Conservation (phyloP, 2,329 filamentous ascomycete genomes). For the Tolypocladium tundrense region DNA sequence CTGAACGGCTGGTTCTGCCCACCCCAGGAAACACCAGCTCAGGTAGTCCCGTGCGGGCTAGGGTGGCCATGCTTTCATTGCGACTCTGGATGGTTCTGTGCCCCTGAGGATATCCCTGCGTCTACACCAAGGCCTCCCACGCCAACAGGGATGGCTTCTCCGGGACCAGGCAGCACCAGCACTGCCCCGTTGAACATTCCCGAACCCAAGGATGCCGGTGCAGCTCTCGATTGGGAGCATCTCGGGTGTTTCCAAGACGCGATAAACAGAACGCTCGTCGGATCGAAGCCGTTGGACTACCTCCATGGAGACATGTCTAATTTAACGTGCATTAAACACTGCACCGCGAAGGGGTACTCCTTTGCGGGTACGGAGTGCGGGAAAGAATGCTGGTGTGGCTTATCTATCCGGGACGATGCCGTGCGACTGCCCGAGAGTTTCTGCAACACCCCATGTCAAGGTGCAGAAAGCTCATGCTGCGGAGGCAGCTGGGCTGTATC, state of each 20-base stretch:
- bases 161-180: not conserved
- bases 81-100: conserved; percentile 17
- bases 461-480: conserved; percentile 7
- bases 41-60: conserved; percentile 15
- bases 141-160: not conserved
- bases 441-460: conserved; percentile 13
- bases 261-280: conserved; percentile 10
- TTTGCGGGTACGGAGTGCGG: conserved; percentile 41
- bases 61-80: conserved; percentile 23
- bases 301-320: conserved; percentile 33
- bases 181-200: not conserved
- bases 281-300: conserved; percentile 13
- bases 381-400: conserved; percentile 42
- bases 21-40: conserved; percentile 18
- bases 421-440: conserved; percentile 12
- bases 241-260: conserved; percentile 22
- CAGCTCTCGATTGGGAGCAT: conserved; percentile 13
- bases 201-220: not conserved
- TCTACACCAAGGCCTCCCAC: not conserved
- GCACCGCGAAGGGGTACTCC: conserved; percentile 25
- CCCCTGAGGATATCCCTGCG: conserved; percentile 1
- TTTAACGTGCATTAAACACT: conserved; percentile 36
- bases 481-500: conserved; percentile 17
- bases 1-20: conserved; percentile 21
- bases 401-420: conserved; percentile 11